Evolutionary conservation across 192 early-diverging fungal genomes (phyloP).

Genomic region (Lobulomyces angularis): DNA sequence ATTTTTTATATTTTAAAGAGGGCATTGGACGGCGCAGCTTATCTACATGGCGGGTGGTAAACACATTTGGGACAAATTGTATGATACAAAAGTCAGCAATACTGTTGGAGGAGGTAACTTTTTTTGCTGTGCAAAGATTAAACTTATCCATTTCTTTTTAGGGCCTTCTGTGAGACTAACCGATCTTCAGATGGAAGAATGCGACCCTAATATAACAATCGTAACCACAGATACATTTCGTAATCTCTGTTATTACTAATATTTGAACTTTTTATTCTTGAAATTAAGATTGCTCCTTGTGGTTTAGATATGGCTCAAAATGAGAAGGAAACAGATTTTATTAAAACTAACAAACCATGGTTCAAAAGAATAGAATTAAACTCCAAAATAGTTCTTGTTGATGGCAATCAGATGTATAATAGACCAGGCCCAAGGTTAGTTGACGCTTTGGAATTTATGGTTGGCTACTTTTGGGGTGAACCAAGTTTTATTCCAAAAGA

Average conservation of each 20-base stretch:
- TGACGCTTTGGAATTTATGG: constrained; percentile 41
- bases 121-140: too few species aligned
- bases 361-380: constrained; percentile 4
- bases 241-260: too few species aligned
- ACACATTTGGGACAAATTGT: constrained; percentile 21
- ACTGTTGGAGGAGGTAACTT: too few species aligned
- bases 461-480: constrained; percentile 25
- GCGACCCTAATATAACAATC: constrained; percentile 27
- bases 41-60: constrained; percentile 34
- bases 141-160: too few species aligned
- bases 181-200: constrained; percentile 12
- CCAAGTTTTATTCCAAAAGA: constrained; percentile 20
- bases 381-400: constrained; percentile 28
- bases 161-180: constrained; percentile 20
- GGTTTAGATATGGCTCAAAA: constrained; percentile 30
- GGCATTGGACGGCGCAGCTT: constrained; percentile 28
- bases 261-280: too few species aligned
- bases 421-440: constrained; percentile 40
- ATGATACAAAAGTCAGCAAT: constrained; percentile 8
- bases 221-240: too few species aligned
- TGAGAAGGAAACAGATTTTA: constrained; percentile 10
- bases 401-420: constrained; percentile 50
- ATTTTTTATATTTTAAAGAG: neutral
- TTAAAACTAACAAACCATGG: constrained; percentile 6
- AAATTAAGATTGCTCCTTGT: constrained; percentile 35